phyloP scores from a whole-genome alignment of 495 filamentous ascomycete genomes.

The Chaetomium fimeti region DNA sequence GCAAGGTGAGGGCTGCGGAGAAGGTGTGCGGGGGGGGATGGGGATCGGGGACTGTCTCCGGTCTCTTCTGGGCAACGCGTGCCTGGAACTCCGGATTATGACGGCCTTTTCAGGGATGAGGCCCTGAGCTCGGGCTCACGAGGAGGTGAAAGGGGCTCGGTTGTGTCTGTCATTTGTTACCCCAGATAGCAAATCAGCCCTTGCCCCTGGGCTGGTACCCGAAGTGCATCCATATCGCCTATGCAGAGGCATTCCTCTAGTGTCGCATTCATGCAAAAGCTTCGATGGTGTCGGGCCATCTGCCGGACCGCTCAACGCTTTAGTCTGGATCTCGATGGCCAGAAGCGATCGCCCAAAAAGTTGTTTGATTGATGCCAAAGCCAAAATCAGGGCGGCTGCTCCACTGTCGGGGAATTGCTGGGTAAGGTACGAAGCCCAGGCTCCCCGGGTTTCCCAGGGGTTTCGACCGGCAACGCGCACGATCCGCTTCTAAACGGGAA shows the following conservation, averaged over 20 bases:
- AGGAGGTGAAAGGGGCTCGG: background rate
- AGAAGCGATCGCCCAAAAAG: background rate
- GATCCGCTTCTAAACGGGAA: background rate
- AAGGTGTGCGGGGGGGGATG: constrained; percentile 4
- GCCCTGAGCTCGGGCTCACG: background rate
- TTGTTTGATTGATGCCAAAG: background rate
- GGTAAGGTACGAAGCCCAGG: background rate
- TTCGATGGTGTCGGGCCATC: background rate
- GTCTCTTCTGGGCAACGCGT: background rate
- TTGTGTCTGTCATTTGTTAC: too few species aligned
- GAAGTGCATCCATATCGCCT: background rate
- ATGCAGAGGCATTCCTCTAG: background rate
- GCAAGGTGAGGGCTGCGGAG: constrained; percentile 10
- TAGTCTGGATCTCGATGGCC: background rate
- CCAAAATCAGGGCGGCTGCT: background rate
- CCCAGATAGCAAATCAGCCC: background rate
- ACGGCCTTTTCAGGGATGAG: background rate
- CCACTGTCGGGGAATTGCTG: background rate
- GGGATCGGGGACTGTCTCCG: background rate
- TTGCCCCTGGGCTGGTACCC: background rate
- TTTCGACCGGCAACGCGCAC: background rate
- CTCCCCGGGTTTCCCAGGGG: background rate
- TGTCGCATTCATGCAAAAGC: background rate
- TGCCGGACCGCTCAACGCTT: background rate
- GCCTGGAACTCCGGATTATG: background rate